phyloP scores from a whole-genome alignment of 73 alveolate genomes.

The Durusdinium trenchii region DNA sequence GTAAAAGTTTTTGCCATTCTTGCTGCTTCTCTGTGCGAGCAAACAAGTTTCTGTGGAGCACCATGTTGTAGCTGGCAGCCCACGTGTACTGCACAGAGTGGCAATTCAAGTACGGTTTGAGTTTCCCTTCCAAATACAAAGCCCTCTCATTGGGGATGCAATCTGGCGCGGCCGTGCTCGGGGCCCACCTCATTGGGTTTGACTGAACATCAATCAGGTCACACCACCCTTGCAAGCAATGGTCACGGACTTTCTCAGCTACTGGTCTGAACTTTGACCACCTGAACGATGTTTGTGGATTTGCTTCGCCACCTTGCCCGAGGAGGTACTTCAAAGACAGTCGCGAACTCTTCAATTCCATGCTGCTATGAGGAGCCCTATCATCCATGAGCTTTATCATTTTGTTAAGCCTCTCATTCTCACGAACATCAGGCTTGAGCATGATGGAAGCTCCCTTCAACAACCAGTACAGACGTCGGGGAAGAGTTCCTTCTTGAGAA shows the following conservation, averaged over 20 bases:
- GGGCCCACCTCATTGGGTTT: neutral
- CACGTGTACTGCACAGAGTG: neutral
- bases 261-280: constrained; percentile 21
- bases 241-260: constrained; percentile 5
- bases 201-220: neutral
- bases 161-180: neutral
- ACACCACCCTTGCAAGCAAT: neutral
- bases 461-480: neutral
- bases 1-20: neutral
- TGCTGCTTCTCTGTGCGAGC: neutral
- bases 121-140: neutral
- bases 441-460: neutral
- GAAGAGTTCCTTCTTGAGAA: neutral
- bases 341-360: neutral
- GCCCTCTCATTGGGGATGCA: neutral
- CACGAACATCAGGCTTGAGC: neutral
- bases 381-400: neutral
- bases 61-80: constrained; percentile 25
- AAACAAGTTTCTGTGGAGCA: neutral
- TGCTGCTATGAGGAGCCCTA: neutral
- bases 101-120: neutral
- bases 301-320: neutral
- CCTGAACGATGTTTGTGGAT: neutral
- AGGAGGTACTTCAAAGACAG: neutral
- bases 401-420: constrained; percentile 13